Base-by-base conservation (phyloP, 768 basidiomycete genomes). In the Boletus pseudopeckii region DNA sequence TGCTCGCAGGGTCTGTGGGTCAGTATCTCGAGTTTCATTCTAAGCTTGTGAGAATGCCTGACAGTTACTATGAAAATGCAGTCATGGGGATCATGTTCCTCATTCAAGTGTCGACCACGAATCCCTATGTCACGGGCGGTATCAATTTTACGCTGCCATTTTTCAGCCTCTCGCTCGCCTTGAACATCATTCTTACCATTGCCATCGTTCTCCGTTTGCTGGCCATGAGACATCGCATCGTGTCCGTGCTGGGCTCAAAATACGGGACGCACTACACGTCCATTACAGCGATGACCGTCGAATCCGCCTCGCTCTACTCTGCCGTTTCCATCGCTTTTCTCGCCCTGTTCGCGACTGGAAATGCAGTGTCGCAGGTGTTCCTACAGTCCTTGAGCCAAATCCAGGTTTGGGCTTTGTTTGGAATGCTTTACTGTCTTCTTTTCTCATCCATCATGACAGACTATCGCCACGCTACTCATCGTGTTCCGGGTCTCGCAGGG, bases 111-210 rank as follows among this genome's bases (percentile, higher is more conserved):
- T 48, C 61, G 20, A 56, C 56, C 40, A 59, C 57, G 8, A 53
- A 59, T 18, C 41, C 55, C 7, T 61, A 53, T 5, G 50, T 57
- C 32, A 38, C 59, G 9, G 47, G 43, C 13, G 34, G 40, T 9
- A 8, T 61, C 45, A 60, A 60, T 43, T 61, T 53, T 8, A 57
- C 51, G 17, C 8, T 54, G 10, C 57, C 71, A 0, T 74, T 71
- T 45, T 57, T 65, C 41, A 48, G 52, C 14, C 39, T 72, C 13
- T 69, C 70, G 0, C 43, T 73, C 18, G 60, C 57, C 1, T 55
- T 72, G 18, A 75, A 74, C 49, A 58, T 75, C 41, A 43, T 72
- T 24, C 51, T 68, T 11, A 72, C 74, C 2, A 37, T 71, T n/a
- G 47, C 62, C 15, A 72, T 76, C 52, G 67, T 62, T 0, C 22